phyloP scores from a whole-genome alignment of 441 rosid species.

The Theobroma grandiflorum region DNA sequence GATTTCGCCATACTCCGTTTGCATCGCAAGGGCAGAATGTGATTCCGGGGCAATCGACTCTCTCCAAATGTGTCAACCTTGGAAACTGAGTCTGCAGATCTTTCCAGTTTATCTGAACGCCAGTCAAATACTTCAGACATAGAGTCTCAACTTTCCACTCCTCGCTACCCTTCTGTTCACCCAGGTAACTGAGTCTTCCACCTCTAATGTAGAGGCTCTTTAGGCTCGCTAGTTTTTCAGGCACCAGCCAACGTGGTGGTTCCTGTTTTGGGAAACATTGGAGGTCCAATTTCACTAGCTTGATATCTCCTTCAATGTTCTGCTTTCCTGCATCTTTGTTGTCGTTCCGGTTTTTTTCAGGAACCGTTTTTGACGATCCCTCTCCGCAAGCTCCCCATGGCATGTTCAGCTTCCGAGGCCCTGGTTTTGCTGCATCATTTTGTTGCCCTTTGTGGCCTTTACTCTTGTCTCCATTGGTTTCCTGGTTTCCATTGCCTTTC shows the following conservation, averaged over 20 bases:
- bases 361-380: background rate
- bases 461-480: background rate
- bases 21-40: conserved; percentile 54
- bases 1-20: conserved; percentile 24
- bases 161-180: background rate
- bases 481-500: background rate
- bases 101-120: conserved; percentile 43
- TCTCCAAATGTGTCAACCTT: conserved; percentile 45
- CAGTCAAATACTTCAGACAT: conserved; percentile 52
- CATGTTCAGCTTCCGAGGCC: background rate
- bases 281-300: conserved; percentile 48
- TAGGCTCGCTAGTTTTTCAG: background rate
- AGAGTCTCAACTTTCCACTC: conserved; percentile 36
- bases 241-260: conserved; percentile 38
- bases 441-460: background rate
- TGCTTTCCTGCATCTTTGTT: background rate
- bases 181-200: conserved; percentile 45
- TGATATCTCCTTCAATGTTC: background rate
- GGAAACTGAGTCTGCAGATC: conserved; percentile 43
- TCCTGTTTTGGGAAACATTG: conserved; percentile 42
- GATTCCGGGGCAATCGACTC: conserved; percentile 48
- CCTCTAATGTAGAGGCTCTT: conserved; percentile 51
- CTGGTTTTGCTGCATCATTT: background rate
- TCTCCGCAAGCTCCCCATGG: background rate
- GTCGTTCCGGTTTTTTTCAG: background rate